Conservation (phyloP, 2,329 filamentous ascomycete species). For the Verticillium tricorpus region DNA sequence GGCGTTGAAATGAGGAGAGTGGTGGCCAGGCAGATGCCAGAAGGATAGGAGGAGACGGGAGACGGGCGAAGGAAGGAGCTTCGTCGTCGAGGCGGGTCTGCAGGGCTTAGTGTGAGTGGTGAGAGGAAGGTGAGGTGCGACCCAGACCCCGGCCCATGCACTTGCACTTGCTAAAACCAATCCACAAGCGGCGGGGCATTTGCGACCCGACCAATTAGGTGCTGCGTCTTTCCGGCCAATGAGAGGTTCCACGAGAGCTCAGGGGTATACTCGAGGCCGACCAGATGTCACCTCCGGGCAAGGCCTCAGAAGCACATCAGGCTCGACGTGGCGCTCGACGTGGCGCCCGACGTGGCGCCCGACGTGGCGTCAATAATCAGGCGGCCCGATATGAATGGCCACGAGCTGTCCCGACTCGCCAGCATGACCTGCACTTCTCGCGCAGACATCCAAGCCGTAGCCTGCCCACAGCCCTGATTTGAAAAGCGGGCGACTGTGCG, state of each 20-base stretch:
- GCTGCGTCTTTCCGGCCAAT: neutral
- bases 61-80: neutral
- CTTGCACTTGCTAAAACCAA: neutral
- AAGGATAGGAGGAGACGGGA: neutral
- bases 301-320: no score
- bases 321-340: no score
- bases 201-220: constrained; percentile 3
- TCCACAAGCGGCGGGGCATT: constrained; percentile 1
- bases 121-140: no score
- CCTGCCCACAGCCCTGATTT: no score
- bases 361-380: no score
- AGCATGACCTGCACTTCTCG: no score
- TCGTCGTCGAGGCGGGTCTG: neutral
- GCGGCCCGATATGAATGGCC: no score
- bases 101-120: neutral
- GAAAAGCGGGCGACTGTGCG: no score
- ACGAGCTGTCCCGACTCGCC: no score
- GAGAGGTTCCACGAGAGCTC: neutral
- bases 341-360: no score
- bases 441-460: no score
- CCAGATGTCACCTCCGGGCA: no score
- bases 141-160: neutral
- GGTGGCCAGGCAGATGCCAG: neutral
- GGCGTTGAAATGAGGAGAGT: neutral
- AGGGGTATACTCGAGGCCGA: neutral